phyloP scores from a whole-genome alignment of 2,329 filamentous ascomycete species.

The Parasarocladium wereldwijsianum region DNA sequence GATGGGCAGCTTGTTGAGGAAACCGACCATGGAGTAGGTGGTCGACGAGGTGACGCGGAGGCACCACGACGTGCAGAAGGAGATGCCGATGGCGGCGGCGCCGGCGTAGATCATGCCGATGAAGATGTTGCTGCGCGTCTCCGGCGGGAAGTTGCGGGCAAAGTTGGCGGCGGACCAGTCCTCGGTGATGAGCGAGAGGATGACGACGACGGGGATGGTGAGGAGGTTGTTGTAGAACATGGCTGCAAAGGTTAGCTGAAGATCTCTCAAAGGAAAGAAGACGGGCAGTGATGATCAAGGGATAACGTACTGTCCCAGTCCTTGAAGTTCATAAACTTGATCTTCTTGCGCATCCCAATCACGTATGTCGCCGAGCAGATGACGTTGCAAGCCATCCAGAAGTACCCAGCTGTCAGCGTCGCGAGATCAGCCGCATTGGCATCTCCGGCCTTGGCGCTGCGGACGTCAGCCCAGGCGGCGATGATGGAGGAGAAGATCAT shows the following conservation, averaged over 20 bases:
- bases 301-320: constrained; percentile 85
- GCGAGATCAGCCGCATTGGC: constrained; percentile 44
- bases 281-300: background rate
- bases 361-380: constrained; percentile 86
- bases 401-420: constrained; percentile 84
- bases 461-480: constrained; percentile 94
- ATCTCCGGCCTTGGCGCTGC: constrained; percentile 59
- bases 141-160: constrained; percentile 73
- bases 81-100: constrained; percentile 89
- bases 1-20: constrained; percentile 94
- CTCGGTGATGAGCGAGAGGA: constrained; percentile 70
- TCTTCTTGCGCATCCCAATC: constrained; percentile 90
- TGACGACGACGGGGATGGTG: constrained; percentile 79
- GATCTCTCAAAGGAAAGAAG: constrained; percentile 1
- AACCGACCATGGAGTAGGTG: constrained; percentile 97
- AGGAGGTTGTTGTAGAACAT: constrained; percentile 99
- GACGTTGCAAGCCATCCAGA: constrained; percentile 97
- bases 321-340: constrained; percentile 99
- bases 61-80: constrained; percentile 98
- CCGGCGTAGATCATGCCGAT: constrained; percentile 90
- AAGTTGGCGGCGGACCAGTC: constrained; percentile 87
- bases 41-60: constrained; percentile 95
- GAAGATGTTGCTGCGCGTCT: constrained; percentile 64
- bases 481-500: constrained; percentile 94
- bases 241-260: constrained; percentile 40